Evolutionary conservation across 2,329 filamentous ascomycete genomes (phyloP).

Genomic region (Pleoardoris graminearum): DNA sequence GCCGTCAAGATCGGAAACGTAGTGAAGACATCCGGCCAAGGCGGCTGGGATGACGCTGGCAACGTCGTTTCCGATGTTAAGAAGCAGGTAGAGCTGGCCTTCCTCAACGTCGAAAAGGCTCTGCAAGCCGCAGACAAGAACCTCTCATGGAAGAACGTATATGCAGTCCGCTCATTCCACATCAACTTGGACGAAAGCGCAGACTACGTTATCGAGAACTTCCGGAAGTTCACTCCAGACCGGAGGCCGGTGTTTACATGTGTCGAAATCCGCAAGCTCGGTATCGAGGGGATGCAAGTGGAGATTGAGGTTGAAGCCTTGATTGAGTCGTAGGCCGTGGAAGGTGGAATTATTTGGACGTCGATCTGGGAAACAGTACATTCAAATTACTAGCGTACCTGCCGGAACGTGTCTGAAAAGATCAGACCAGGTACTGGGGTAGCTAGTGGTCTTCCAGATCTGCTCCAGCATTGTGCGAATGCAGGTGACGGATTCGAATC

Average conservation of each 20-base stretch:
- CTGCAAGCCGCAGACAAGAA: conserved; percentile 11
- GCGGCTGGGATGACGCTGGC: conserved; percentile 18
- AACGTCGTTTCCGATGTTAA: conserved; percentile 8
- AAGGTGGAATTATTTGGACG: not conserved
- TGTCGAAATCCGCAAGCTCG: conserved; percentile 16
- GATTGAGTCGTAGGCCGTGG: not conserved
- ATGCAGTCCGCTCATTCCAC: conserved; percentile 16
- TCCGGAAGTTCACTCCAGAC: conserved; percentile 15
- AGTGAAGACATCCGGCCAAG: conserved; percentile 19
- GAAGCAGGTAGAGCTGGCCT: conserved; percentile 42
- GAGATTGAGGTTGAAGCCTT: conserved; percentile 19
- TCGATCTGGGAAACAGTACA: not conserved
- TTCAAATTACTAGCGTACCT: conserved; percentile 6
- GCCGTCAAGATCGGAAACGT: conserved; percentile 15
- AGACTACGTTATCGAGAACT: conserved; percentile 7
- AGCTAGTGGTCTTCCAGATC: not conserved
- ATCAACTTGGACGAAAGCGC: conserved; percentile 10
- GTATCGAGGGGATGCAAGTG: conserved; percentile 15
- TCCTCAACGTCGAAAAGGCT: conserved; percentile 59
- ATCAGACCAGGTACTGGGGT: conserved; percentile 2
- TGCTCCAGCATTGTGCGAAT: conserved; percentile 7
- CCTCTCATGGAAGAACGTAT: conserved; percentile 51
- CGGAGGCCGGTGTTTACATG: conserved; percentile 19
- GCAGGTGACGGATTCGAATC: conserved; percentile 17
- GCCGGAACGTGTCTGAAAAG: conserved; percentile 7